phyloP scores from a whole-genome alignment of 495 filamentous ascomycete genomes.

The Tuber aestivum region DNA sequence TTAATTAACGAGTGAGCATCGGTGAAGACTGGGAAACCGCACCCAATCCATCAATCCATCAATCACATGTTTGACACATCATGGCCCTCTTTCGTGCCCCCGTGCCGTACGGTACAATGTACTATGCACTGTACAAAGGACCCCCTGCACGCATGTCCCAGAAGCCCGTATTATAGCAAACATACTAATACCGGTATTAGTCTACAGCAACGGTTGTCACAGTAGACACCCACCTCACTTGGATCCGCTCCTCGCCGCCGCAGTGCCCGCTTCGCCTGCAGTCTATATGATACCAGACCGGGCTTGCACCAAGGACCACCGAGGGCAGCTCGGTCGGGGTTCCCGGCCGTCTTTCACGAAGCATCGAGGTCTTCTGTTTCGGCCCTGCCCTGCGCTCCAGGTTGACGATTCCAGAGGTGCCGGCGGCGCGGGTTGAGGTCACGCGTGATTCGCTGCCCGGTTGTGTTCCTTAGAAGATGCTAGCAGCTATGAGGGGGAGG shows the following conservation, averaged over 20 bases:
- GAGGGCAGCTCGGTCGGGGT: conserved; percentile 12
- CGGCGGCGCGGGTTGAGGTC: conserved; percentile 10
- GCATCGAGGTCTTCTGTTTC: conserved; percentile 25
- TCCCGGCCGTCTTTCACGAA: conserved; percentile 7
- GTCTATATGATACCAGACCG: conserved; percentile 30
- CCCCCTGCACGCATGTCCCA: not conserved
- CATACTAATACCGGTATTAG: not conserved
- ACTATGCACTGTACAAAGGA: not conserved
- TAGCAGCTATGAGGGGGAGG: not conserved
- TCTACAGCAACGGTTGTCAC: not conserved
- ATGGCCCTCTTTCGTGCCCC: not conserved
- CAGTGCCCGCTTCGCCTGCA: conserved; percentile 24
- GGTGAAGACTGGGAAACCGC: not conserved
- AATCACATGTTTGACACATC: not conserved
- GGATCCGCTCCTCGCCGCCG: conserved; percentile 21
- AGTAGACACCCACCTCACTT: not conserved
- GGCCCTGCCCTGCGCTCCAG: conserved; percentile 11
- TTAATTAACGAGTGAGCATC: not conserved
- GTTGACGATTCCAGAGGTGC: conserved; percentile 4
- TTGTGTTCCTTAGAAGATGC: not conserved
- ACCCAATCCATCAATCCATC: not conserved
- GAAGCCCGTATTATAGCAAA: not conserved
- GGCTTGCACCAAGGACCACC: conserved; percentile 24
- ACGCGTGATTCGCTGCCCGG: conserved; percentile 10
- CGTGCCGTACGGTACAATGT: too few species aligned